Evolutionary conservation across 1,284 basidiomycete species (phyloP).

Genomic region (Sutorius eximius): DNA sequence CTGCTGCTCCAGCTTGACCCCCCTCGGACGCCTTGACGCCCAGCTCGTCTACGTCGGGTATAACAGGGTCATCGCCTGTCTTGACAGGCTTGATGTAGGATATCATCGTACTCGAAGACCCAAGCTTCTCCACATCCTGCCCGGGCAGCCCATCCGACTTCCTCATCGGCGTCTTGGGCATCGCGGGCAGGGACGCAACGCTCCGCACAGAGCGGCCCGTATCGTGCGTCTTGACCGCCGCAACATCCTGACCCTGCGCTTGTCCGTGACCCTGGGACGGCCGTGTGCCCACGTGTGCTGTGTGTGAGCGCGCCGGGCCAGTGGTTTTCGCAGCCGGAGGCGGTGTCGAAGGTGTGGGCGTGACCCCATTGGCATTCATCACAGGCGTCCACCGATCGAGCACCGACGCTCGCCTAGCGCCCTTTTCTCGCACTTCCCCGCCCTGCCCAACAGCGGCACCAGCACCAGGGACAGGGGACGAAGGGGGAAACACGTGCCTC

Average conservation of each 20-base stretch:
- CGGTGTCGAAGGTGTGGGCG: conserved; percentile 35
- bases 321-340: conserved; percentile 38
- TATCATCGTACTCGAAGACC: conserved; percentile 51
- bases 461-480: conserved; percentile 35
- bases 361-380: conserved; percentile 16
- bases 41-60: conserved; percentile 55
- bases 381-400: conserved; percentile 66
- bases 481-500: conserved; percentile 29
- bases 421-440: conserved; percentile 31
- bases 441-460: conserved; percentile 15
- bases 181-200: conserved; percentile 24
- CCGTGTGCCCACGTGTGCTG: conserved; percentile 7
- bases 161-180: conserved; percentile 31
- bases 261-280: conserved; percentile 19
- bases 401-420: conserved; percentile 50
- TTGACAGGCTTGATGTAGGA: conserved; percentile 52
- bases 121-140: conserved; percentile 33
- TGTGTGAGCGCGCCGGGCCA: conserved; percentile 22
- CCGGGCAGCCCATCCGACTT: conserved; percentile 22
- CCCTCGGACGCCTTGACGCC: conserved; percentile 46
- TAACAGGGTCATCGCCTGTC: conserved; percentile 44
- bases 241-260: conserved; percentile 24
- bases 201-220: conserved; percentile 33
- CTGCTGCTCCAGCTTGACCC: conserved; percentile 25
- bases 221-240: conserved; percentile 28